phyloP scores from a whole-genome alignment of 139 green algal genomes.

The Coelastrella sp. region DNA sequence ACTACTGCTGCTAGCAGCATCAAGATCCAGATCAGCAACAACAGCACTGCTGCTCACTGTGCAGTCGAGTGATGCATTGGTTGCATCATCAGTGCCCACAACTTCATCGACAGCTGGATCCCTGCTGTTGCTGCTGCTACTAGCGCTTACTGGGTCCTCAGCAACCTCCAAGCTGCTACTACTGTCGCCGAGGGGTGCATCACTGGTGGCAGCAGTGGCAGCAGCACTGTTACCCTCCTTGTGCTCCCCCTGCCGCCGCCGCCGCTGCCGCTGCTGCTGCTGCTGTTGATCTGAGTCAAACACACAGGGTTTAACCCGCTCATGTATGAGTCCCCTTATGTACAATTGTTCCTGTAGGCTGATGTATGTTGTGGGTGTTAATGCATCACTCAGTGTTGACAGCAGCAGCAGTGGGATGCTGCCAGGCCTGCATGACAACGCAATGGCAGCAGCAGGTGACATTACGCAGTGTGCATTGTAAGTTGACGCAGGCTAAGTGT shows the following conservation, averaged over 20 bases:
- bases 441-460: not conserved
- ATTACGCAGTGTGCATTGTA: too few relatives aligned
- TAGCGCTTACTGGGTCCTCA: too few relatives aligned
- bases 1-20: too few relatives aligned
- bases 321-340: not conserved
- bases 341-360: slow-evolving; percentile 22
- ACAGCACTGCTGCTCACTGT: too few relatives aligned
- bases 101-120: not conserved
- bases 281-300: not conserved
- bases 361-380: not conserved
- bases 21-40: too few relatives aligned
- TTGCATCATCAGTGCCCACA: too few relatives aligned
- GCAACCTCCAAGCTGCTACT: too few relatives aligned
- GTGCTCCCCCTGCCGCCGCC: too few relatives aligned
- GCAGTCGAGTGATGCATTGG: too few relatives aligned
- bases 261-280: not conserved
- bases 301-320: not conserved
- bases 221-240: not conserved
- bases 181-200: too few relatives aligned
- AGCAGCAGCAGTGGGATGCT: not conserved
- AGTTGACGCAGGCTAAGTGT: too few relatives aligned
- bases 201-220: not conserved
- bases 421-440: slow-evolving; percentile 1
- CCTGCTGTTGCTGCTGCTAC: not conserved
- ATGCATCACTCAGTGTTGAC: not conserved